Conservation (phyloP, 495 filamentous ascomycete species). For the Achaetomiella virescens region DNA sequence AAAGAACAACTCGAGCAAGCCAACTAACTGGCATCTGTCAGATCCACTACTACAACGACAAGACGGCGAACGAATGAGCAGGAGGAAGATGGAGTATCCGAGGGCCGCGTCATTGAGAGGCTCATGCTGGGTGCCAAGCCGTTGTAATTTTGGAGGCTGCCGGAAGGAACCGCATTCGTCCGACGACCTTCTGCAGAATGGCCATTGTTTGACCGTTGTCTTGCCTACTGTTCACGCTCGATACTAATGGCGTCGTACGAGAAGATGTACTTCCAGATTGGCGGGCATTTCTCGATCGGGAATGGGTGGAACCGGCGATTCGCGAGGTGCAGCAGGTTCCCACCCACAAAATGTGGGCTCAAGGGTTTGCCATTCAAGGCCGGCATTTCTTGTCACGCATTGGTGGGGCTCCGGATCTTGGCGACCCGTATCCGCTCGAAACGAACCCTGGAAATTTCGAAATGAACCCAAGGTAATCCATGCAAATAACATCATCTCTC, state of each 20-base stretch:
- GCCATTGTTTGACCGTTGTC: too few relatives aligned
- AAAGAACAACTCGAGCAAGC: background rate
- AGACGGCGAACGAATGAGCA: constrained; percentile 28
- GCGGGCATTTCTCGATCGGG: too few relatives aligned
- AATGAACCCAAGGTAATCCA: background rate
- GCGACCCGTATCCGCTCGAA: background rate
- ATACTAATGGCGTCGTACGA: background rate
- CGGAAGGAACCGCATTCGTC: too few relatives aligned
- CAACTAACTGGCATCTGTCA: constrained; percentile 2
- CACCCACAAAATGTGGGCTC: background rate
- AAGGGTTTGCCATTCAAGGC: background rate
- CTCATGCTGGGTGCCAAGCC: too few relatives aligned
- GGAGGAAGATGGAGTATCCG: too few relatives aligned
- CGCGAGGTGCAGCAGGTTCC: background rate
- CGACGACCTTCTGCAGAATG: too few relatives aligned
- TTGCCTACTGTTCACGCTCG: background rate
- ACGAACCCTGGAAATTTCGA: background rate
- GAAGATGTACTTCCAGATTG: too few relatives aligned
- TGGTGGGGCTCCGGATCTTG: background rate
- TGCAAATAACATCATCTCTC: background rate
- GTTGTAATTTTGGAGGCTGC: too few relatives aligned
- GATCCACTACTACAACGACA: constrained; percentile 34
- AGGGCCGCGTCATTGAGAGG: too few relatives aligned
- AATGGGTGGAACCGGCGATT: background rate
- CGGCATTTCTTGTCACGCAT: too few relatives aligned